Conservation (phyloP, 2,329 filamentous ascomycete genomes). For the Penicillium hesseltinei region DNA sequence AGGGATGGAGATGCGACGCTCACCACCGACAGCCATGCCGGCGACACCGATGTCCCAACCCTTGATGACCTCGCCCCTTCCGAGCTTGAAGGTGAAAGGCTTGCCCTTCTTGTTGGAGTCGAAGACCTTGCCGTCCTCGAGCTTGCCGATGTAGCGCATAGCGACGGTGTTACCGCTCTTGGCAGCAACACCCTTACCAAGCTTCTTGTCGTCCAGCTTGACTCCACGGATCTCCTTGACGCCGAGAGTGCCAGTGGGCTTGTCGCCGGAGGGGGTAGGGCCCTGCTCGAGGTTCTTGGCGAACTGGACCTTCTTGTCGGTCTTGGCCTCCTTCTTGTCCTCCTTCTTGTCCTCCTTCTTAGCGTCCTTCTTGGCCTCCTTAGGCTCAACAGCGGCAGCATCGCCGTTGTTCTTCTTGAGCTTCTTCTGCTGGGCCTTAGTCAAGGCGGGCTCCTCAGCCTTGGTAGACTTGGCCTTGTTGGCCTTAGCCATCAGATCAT, state of each 20-base stretch:
- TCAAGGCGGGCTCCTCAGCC: conserved; percentile 68
- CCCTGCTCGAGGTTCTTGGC: conserved; percentile 98
- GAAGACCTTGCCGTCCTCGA: conserved; percentile 90
- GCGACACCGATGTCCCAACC: conserved; percentile 94
- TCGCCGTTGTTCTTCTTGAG: conserved; percentile 98
- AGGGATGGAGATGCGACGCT: conserved; percentile 89
- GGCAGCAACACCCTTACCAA: conserved; percentile 76
- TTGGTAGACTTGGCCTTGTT: conserved; percentile 53
- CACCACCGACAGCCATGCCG: conserved; percentile 90
- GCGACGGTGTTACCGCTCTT: conserved; percentile 89
- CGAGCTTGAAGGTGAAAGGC: conserved; percentile 94
- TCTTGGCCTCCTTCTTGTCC: conserved; percentile 52
- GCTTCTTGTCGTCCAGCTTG: conserved; percentile 91
- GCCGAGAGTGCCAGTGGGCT: conserved; percentile 59
- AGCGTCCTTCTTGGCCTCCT: conserved; percentile 50
- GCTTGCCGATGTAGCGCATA: conserved; percentile 98
- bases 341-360: conserved; percentile 79
- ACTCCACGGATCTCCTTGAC: conserved; percentile 84
- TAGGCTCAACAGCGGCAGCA: conserved; percentile 62
- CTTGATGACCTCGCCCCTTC: conserved; percentile 94
- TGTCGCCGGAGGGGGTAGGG: conserved; percentile 68
- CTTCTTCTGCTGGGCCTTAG: conserved; percentile 98
- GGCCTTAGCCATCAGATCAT: conserved; percentile 79
- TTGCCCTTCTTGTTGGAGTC: conserved; percentile 99
- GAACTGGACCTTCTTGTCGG: conserved; percentile 96